Base-by-base conservation (phyloP, 2,329 filamentous ascomycete genomes). In the Fusarium sp. region DNA sequence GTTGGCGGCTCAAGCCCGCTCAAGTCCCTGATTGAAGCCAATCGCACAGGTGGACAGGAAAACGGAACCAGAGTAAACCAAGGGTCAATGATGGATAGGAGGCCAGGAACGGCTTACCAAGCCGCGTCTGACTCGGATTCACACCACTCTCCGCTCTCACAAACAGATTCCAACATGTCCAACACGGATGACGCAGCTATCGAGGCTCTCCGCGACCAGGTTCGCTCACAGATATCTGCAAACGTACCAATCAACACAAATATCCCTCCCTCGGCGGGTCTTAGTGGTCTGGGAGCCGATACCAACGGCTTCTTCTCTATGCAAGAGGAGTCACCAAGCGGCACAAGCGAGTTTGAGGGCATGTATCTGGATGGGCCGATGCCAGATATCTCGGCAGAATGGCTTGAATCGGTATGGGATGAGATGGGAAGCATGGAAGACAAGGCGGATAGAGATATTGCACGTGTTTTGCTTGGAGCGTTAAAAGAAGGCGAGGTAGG, bases 381-480 rank as follows among this genome's bases (percentile, higher is more conserved):
- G 48, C 70, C 73, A 7, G 74, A 77, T 18, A 66, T 74, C 18
- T 72, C 73, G 10, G 65, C 60, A 0, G 79, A 81, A 28, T 83
- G 82, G 82, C 80, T 83, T 23, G 79, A 81, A 59, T 73, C 68
- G 18, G 75, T 76, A 13, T 82, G 81, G 81, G 72, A 71, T 16
- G 74, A 78, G 28, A 73, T 77, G 53, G 74, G 62, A 1, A 76
- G 74, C 12, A 70, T 61, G 8, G 72, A 77, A 28, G 74, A 76
- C n/a, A 70, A 73, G 6, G 67, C 72, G 4, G 81, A 83, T 50
- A 76, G 75, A 31, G 81, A 83, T 65, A 81, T 81, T 16, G 81
- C 81, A 11, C 73, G 74, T 59, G 78, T 77, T 12, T 54, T 84
- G 36, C 73, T 84, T 7, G 80, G 83, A 60, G 81, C 80, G 7